Evolutionary conservation across 2,329 filamentous ascomycete species (phyloP).

Genomic region (Amauroascus niger): DNA sequence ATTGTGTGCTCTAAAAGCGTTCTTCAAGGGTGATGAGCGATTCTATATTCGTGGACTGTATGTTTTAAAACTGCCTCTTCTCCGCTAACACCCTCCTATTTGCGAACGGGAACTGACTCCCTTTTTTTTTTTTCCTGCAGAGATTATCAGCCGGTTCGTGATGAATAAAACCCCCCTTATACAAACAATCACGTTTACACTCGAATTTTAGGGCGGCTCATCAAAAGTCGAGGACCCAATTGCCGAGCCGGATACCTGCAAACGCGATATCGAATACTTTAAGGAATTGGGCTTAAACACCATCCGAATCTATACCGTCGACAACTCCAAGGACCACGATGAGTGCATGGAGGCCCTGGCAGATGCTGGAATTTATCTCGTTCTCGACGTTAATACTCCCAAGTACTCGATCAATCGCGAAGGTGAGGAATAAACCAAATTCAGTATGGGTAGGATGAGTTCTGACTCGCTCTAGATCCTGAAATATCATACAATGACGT

Average conservation of each 20-base stretch:
- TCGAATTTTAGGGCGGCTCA: conserved; percentile 43
- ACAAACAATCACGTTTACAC: neutral
- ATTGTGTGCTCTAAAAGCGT: conserved; percentile 37
- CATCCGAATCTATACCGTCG: conserved; percentile 82
- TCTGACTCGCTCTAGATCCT: conserved; percentile 41
- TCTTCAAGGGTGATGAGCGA: conserved; percentile 53
- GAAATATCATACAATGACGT: conserved; percentile 70
- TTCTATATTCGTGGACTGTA: conserved; percentile 44
- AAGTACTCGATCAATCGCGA: conserved; percentile 76
- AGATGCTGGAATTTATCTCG: conserved; percentile 82
- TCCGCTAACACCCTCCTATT: neutral
- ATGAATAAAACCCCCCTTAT: neutral
- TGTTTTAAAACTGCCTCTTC: neutral
- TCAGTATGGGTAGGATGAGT: neutral
- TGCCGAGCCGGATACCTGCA: conserved; percentile 58
- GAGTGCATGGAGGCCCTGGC: conserved; percentile 73
- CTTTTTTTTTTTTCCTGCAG: conserved; percentile 15
- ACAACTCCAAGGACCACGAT: conserved; percentile 74
- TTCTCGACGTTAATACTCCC: conserved; percentile 85
- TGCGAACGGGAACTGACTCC: conserved; percentile 27
- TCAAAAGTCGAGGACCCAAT: conserved; percentile 62
- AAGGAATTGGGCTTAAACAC: conserved; percentile 81
- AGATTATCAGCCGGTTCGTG: conserved; percentile 53
- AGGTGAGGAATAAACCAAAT: conserved; percentile 3
- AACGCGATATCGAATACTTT: conserved; percentile 72